Conservation (phyloP, 148 eudicot genomes). For the Selenicereus undatus region DNA sequence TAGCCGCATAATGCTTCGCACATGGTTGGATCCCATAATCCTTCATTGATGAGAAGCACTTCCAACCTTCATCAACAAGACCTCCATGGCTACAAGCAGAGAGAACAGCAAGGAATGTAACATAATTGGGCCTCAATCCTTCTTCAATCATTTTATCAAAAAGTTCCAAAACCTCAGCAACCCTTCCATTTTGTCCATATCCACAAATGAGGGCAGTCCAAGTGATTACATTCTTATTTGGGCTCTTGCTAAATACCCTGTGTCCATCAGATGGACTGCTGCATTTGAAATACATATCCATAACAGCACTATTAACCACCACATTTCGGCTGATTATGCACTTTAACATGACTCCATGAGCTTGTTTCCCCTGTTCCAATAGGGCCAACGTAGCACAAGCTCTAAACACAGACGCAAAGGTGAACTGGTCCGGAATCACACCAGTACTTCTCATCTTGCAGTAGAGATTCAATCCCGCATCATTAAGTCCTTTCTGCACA, state of each 20-base stretch:
- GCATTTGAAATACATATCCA: constrained; percentile 94
- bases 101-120: constrained; percentile 84
- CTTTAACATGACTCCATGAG: constrained; percentile 65
- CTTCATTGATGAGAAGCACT: constrained; percentile 61
- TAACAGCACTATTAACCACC: constrained; percentile 74
- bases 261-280: constrained; percentile 67
- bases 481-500: constrained; percentile 71
- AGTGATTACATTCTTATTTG: constrained; percentile 62
- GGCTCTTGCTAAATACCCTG: constrained; percentile 47
- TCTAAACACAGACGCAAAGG: constrained; percentile 77
- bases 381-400: constrained; percentile 74
- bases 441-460: constrained; percentile 55
- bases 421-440: constrained; percentile 68
- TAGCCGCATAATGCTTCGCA: constrained; percentile 66
- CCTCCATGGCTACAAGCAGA: constrained; percentile 96
- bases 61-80: constrained; percentile 68
- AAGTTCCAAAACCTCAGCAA: constrained; percentile 46
- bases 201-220: constrained; percentile 86
- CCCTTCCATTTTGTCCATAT: constrained; percentile 69
- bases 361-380: constrained; percentile 73
- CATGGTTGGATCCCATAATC: constrained; percentile 66
- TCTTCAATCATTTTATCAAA: constrained; percentile 64
- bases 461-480: constrained; percentile 60
- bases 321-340: constrained; percentile 50
- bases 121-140: constrained; percentile 70